Evolutionary conservation across 306 rosid genomes (phyloP).

Genomic region (Cicer arietinum): DNA sequence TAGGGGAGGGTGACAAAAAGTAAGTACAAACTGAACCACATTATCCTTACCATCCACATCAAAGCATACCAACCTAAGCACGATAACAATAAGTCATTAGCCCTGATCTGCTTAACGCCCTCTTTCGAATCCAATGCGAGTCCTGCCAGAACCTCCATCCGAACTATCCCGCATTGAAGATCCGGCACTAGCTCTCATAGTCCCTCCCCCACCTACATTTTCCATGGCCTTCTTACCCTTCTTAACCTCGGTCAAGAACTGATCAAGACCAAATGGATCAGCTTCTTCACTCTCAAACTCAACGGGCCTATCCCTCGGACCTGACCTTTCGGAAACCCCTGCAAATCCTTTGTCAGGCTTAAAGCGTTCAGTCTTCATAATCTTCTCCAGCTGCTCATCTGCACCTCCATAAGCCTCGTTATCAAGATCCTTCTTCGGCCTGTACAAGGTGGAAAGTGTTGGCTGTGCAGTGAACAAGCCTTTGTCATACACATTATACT

Average conservation of each 20-base stretch:
- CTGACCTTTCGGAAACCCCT: constrained; percentile 74
- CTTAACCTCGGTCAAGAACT: constrained; percentile 82
- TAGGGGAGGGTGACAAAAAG: not conserved
- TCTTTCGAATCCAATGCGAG: constrained; percentile 86
- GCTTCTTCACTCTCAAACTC: constrained; percentile 94
- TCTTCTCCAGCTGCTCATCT: constrained; percentile 90
- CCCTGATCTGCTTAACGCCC: constrained; percentile 56
- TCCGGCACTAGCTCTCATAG: constrained; percentile 91
- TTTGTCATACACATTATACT: constrained; percentile 84
- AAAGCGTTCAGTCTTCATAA: constrained; percentile 90
- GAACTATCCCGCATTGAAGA: constrained; percentile 76
- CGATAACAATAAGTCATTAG: constrained; percentile 6
- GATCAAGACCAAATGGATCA: constrained; percentile 94
- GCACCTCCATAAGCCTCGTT: constrained; percentile 81
- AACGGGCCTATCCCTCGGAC: constrained; percentile 78
- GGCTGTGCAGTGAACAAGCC: constrained; percentile 89
- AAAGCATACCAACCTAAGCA: not conserved
- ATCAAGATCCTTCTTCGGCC: constrained; percentile 88
- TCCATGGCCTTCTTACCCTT: constrained; percentile 86
- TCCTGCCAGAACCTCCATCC: constrained; percentile 79
- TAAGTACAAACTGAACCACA: not conserved
- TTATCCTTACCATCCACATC: no score
- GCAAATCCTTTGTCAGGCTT: constrained; percentile 80
- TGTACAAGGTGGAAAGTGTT: constrained; percentile 80
- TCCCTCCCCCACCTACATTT: constrained; percentile 77